Conservation (phyloP, 2,329 filamentous ascomycete species). For the Phialocephala subalpina region DNA sequence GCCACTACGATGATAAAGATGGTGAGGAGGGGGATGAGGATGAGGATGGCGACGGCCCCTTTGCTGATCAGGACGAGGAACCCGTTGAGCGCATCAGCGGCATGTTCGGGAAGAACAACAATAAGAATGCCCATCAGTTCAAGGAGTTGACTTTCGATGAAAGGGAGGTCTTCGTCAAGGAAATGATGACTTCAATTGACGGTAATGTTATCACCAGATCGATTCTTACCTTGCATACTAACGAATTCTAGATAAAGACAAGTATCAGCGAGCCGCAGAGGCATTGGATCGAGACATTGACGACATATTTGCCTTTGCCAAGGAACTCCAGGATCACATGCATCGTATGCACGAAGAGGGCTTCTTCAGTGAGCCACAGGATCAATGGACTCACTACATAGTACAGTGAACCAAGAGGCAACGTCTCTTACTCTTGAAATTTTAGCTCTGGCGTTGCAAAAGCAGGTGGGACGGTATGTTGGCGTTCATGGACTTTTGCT, state of each 20-base stretch:
- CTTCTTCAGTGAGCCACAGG: conserved; percentile 15
- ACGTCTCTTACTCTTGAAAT: background rate
- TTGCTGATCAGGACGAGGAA: conserved; percentile 22
- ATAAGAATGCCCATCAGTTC: conserved; percentile 10
- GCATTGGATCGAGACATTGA: conserved; percentile 36
- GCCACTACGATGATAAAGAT: background rate
- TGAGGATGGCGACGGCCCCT: conserved; percentile 21
- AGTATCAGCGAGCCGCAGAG: conserved; percentile 32
- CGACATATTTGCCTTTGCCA: conserved; percentile 39
- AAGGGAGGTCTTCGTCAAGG: conserved; percentile 29
- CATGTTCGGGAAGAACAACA: conserved; percentile 32
- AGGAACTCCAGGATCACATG: conserved; percentile 37
- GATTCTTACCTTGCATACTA: conserved; percentile 3
- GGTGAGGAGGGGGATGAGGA: background rate
- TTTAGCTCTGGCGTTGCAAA: background rate
- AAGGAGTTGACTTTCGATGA: conserved; percentile 20
- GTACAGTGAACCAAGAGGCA: conserved; percentile 15
- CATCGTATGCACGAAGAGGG: conserved; percentile 32
- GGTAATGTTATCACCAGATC: background rate
- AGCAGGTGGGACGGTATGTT: background rate
- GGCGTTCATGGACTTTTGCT: background rate
- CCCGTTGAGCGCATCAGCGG: conserved; percentile 18
- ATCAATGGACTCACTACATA: conserved; percentile 36
- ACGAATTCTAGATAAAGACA: conserved; percentile 27
- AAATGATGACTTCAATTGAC: conserved; percentile 26